Evolutionary conservation across 164 flowering plant species (phyloP).

Genomic region (Liquidambar formosana): DNA sequence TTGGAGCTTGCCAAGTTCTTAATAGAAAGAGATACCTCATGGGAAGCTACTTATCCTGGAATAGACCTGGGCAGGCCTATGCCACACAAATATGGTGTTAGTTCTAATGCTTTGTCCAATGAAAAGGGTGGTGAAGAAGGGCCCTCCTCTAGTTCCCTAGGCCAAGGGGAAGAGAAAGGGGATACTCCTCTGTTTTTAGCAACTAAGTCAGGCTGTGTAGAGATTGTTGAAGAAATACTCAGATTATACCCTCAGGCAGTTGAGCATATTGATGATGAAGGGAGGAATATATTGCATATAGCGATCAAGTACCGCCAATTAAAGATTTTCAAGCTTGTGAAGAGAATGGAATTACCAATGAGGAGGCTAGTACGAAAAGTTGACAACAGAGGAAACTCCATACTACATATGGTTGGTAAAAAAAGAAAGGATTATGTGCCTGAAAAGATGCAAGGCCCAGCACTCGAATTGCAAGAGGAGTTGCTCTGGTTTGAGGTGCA

Average conservation of each 20-base stretch:
- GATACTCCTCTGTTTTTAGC: conserved; percentile 20
- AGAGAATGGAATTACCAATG: neutral
- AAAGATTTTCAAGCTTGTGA: neutral
- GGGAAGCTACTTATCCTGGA: no score
- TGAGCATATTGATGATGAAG: neutral
- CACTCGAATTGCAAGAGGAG: conserved; percentile 16
- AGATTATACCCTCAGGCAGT: conserved; percentile 11
- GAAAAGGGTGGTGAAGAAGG: no score
- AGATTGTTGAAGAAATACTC: conserved; percentile 14
- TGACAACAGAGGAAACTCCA: conserved; percentile 5
- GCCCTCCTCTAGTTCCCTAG: no score
- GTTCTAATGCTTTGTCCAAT: no score
- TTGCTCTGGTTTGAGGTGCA: conserved; percentile 10
- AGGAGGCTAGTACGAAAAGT: neutral
- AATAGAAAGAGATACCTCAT: no score
- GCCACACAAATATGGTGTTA: no score
- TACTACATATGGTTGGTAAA: conserved; percentile 14
- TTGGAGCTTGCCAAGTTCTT: no score
- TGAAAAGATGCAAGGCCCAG: neutral
- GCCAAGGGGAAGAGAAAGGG: no score
- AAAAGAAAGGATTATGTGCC: neutral
- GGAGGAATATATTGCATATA: conserved; percentile 15
- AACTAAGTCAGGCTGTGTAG: conserved; percentile 5
- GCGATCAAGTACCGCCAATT: conserved; percentile 12
- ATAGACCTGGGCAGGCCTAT: no score